A percentile compares a stretch with the other conserved stretches of the same genome.
phyloP scores from a whole-genome alignment of 129 eudicot species.

The Gnaphalium uliginosum region DNA sequence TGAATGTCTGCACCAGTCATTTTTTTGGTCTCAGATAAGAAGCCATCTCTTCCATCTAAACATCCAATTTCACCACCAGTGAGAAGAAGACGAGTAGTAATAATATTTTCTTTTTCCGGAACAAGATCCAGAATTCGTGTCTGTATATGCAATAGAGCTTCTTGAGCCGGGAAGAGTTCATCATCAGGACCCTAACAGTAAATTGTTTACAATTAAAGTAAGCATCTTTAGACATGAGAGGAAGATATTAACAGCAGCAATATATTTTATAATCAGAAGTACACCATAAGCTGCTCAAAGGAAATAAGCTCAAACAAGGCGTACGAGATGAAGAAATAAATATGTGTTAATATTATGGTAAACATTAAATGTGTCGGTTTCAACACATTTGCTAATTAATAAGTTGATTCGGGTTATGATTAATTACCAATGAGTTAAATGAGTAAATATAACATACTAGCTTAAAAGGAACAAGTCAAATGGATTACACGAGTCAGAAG shows the following conservation, averaged over 20 bases:
- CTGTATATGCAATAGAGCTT: conserved; percentile 95
- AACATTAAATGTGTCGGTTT: not conserved
- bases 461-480: not conserved
- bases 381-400: not conserved
- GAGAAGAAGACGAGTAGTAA: conserved; percentile 83
- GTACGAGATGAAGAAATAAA: conserved; percentile 9
- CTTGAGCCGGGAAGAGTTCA: conserved; percentile 98
- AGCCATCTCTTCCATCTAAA: conserved; percentile 63
- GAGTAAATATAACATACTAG: not conserved
- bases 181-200: conserved; percentile 81
- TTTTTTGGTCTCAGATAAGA: conserved; percentile 62
- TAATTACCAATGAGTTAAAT: no score
- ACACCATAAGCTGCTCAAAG: conserved; percentile 10
- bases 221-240: conserved; percentile 31
- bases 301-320: conserved; percentile 12
- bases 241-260: not conserved
- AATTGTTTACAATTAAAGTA: conserved; percentile 24
- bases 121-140: conserved; percentile 84
- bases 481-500: not conserved
- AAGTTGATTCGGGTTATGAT: not conserved
- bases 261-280: not conserved
- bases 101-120: conserved; percentile 79
- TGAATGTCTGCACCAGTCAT: conserved; percentile 71
- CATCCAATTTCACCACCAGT: conserved; percentile 80
- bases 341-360: not conserved